phyloP scores from a whole-genome alignment of 1,139 yeast species.

The Taphrina communis region DNA sequence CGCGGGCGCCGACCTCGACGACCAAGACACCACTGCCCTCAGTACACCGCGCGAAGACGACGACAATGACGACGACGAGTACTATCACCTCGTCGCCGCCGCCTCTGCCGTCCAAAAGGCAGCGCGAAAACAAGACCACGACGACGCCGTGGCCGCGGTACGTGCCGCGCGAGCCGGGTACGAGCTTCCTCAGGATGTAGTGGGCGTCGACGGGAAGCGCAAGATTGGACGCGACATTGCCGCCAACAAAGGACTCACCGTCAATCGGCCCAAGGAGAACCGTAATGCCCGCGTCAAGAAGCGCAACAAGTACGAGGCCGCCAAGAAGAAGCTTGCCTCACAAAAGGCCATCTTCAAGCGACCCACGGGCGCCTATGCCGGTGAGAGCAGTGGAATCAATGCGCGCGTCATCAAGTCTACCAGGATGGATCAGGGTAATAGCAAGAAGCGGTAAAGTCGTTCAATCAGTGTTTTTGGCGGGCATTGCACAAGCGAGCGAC shows the following conservation, averaged over 20 bases:
- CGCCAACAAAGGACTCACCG: conserved; percentile 94
- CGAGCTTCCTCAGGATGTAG: conserved; percentile 59
- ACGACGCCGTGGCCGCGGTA: conserved; percentile 59
- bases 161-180: conserved; percentile 85
- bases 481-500: too few relatives aligned
- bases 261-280: conserved; percentile 88
- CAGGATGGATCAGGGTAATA: conserved; percentile 52
- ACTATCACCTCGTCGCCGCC: conserved; percentile 54
- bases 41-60: conserved; percentile 45
- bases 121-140: conserved; percentile 71
- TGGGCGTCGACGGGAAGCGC: conserved; percentile 76
- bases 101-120: conserved; percentile 57
- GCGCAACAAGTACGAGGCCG: conserved; percentile 95
- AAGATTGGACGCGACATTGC: conserved; percentile 92
- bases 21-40: conserved; percentile 51
- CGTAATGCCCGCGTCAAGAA: conserved; percentile 96
- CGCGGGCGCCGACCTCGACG: conserved; percentile 63
- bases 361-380: conserved; percentile 75
- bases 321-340: conserved; percentile 90
- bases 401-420: conserved; percentile 87
- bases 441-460: conserved; percentile 17
- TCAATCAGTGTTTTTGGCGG: conserved; percentile 4
- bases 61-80: conserved; percentile 57
- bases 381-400: conserved; percentile 97
- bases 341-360: conserved; percentile 85